These are phyloP conservation scores for Lachnellula occidentalis DNA, from an alignment of 2,329 filamentous ascomycete species.

Conservation along the genomic window DNA sequence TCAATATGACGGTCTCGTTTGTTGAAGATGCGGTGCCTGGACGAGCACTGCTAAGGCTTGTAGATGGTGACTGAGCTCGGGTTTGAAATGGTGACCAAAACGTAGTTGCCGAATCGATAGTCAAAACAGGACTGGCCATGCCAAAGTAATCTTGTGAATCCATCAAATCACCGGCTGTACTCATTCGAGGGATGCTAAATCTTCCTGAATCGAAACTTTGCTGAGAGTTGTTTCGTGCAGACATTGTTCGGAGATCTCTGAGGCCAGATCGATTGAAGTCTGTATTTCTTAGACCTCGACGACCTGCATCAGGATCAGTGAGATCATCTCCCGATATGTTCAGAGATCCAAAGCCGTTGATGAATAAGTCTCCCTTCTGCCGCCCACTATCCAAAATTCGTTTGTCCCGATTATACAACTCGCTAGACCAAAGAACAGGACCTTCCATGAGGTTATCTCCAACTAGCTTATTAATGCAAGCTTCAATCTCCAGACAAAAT, in stretches of 20 bases:
- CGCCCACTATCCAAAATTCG: slow-evolving; percentile 43
- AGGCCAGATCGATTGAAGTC: slow-evolving; percentile 45
- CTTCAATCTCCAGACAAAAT: slow-evolving; percentile 85
- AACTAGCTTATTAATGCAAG: slow-evolving; percentile 77
- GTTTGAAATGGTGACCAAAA: slow-evolving; percentile 87
- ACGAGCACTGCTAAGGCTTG: slow-evolving; percentile 55
- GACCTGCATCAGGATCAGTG: slow-evolving; percentile 22
- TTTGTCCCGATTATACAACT: slow-evolving; percentile 77
- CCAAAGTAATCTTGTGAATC: slow-evolving; percentile 70
- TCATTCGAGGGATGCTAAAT: slow-evolving; percentile 53
- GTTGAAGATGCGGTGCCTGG: slow-evolving; percentile 63
- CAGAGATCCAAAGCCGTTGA: slow-evolving; percentile 42
- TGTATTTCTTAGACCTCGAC: slow-evolving; percentile 34
- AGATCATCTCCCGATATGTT: slow-evolving; percentile 41
- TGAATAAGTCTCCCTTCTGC: slow-evolving; percentile 43
- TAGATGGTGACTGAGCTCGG: slow-evolving; percentile 55
- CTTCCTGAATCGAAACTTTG: slow-evolving; percentile 66
- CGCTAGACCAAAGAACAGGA: slow-evolving; percentile 87
- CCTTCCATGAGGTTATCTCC: slow-evolving; percentile 79
- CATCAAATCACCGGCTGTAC: slow-evolving; percentile 57
- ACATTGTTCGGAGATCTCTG: slow-evolving; percentile 52
- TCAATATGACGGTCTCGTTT: slow-evolving; percentile 59
- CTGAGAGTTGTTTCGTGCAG: slow-evolving; percentile 59
- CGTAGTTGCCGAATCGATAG: slow-evolving; percentile 69
- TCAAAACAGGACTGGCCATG: slow-evolving; percentile 59